Base-by-base conservation (phyloP, 768 basidiomycete genomes). In the Boletus subcaerulescens region DNA sequence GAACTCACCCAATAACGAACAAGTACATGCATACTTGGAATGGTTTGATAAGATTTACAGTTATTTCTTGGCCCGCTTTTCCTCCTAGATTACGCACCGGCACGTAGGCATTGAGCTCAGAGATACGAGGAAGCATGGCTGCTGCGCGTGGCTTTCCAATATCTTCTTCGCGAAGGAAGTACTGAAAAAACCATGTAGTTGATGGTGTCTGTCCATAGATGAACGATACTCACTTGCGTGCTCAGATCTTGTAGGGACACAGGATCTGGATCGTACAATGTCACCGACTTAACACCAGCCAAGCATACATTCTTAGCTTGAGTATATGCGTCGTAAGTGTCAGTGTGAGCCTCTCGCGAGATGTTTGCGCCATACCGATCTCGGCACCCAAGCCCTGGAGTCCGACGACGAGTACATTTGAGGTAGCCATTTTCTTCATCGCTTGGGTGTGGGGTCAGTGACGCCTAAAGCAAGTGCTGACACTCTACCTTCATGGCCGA, bases 341-440 rank as follows among this genome's bases (percentile, higher is more conserved):
- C 35, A 65, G 60, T 12, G 41, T 44, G 32, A 58, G 22, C 35
- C 20, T 47, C 49, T 50, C 6, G 29, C 45, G 58, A 22, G 41
- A 36, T 38, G 50, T 44, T 35, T 26, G 26, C 26, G 22, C 55
- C 75, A 56, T 75, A 86, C 95, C 96, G 65, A 98, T 97, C 74
- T 99, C 97, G 54, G 91, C 91, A 43, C 97, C 96, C 54, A 99
- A 74, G 50, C 97, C 97, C 54, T 89, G 87, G 67, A 93, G 73
- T 11, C 97, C 97, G 44, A 97, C 86, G 59, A 99, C 85, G 58
- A 99, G 82, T 40, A 98, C 89, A 67, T 97, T 97, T 36, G 95
- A 98, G 15, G 83, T 78, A 8, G 97, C 96, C 97, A 99, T 98
- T 67, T 87, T 88, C 80, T 97, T 97, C 97, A 98, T 98, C 43